These are phyloP conservation scores for Calvatia gigantea DNA, from an alignment of 768 basidiomycete genomes.

Conservation along the genomic window DNA sequence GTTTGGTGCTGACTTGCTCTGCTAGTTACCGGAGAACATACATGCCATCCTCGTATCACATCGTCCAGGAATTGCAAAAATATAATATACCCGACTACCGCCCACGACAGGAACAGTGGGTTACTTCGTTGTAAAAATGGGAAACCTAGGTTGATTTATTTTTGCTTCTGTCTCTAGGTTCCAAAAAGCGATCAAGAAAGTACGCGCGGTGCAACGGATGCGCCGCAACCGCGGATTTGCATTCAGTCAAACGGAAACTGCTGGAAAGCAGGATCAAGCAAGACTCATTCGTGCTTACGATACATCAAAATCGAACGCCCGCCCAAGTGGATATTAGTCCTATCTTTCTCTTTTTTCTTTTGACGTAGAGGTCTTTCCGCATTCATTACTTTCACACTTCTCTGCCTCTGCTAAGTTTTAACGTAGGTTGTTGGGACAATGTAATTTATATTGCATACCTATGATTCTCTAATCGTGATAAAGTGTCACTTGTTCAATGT, in stretches of 20 bases:
- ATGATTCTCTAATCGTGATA: slow-evolving; percentile 11
- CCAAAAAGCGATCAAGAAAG: slow-evolving; percentile 99
- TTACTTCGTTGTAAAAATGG: slow-evolving; percentile 16
- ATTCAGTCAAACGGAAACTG: slow-evolving; percentile 94
- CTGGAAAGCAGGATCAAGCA: slow-evolving; percentile 82
- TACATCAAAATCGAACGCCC: slow-evolving; percentile 69
- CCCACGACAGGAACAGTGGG: slow-evolving; percentile 94
- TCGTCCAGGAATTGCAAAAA: slow-evolving; percentile 98
- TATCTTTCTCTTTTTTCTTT: slow-evolving; percentile 4
- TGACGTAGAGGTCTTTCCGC: slow-evolving; percentile 5
- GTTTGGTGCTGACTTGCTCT: slow-evolving; percentile 13
- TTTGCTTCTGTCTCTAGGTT: slow-evolving; percentile 52
- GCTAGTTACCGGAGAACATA: slow-evolving; percentile 88
- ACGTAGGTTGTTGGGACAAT: slow-evolving; percentile 24
- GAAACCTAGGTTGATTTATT: not conserved
- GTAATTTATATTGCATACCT: slow-evolving; percentile 34
- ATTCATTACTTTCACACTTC: not conserved
- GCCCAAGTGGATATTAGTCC: slow-evolving; percentile 72
- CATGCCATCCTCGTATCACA: slow-evolving; percentile 89
- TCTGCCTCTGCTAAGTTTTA: not conserved
- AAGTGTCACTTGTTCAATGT: not conserved
- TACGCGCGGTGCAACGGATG: slow-evolving; percentile 97
- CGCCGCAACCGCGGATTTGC: slow-evolving; percentile 95
- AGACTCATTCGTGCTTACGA: slow-evolving; percentile 84
- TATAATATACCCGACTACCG: slow-evolving; percentile 97